Evolutionary conservation across 306 rosid genomes (phyloP).

Genomic region (Begonia masoniana): DNA sequence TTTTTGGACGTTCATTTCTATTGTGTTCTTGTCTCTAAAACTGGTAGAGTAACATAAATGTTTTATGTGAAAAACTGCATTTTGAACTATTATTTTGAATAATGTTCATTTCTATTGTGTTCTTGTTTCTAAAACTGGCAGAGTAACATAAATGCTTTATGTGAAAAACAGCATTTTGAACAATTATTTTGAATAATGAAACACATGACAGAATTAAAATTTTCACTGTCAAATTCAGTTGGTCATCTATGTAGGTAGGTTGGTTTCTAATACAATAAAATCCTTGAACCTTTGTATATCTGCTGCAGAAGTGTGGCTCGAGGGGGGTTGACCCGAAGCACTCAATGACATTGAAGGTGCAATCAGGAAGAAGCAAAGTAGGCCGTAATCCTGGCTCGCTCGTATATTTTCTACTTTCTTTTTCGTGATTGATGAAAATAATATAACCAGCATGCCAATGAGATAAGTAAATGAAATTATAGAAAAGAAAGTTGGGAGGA

Average conservation of each 20-base stretch:
- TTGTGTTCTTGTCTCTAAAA: no score
- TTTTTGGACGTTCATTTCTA: no score
- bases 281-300: no score
- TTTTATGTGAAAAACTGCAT: no score
- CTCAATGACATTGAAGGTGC: constrained; percentile 53
- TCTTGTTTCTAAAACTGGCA: no score
- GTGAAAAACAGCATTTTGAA: not conserved
- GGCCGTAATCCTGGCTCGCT: constrained; percentile 27
- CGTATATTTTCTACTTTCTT: constrained; percentile 9
- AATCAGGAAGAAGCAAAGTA: constrained; percentile 15
- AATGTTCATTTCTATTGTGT: not conserved
- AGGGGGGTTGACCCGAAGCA: constrained; percentile 93
- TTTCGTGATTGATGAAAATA: constrained; percentile 40
- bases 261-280: no score
- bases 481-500: constrained; percentile 19
- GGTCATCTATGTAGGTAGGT: no score
- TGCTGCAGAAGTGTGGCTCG: constrained; percentile 59
- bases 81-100: not conserved
- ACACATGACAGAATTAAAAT: constrained; percentile 1
- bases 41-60: no score
- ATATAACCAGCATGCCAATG: constrained; percentile 53
- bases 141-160: no score
- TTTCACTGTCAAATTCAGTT: no score
- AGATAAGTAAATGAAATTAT: constrained; percentile 24
- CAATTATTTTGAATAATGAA: constrained; percentile 9